Evolutionary conservation across 164 flowering plant genomes (phyloP).

Genomic region (Liriodendron chinense): DNA sequence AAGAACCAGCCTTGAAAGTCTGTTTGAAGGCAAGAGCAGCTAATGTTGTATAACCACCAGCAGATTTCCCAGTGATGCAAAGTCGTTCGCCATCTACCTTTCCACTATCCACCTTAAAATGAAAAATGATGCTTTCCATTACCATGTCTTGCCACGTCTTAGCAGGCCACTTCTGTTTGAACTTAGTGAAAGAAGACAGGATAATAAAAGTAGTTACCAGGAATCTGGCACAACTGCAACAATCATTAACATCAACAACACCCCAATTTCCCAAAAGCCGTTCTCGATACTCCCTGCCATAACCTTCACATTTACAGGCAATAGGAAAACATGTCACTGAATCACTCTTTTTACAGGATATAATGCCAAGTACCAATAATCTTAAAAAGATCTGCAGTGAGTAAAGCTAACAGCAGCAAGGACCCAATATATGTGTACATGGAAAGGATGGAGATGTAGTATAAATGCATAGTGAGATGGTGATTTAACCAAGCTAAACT

Average conservation of each 20-base stretch:
- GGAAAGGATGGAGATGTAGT: background rate
- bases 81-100: conserved; percentile 75
- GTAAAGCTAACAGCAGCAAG: background rate
- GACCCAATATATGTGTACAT: background rate
- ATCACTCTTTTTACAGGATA: background rate
- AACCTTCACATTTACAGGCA: conserved; percentile 54
- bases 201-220: conserved; percentile 46
- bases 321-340: background rate
- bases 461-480: too few species aligned
- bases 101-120: conserved; percentile 69
- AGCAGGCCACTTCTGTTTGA: background rate
- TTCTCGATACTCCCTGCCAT: conserved; percentile 91
- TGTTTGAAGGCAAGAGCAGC: conserved; percentile 92
- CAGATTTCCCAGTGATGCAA: conserved; percentile 90
- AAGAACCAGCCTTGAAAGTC: conserved; percentile 91
- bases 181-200: background rate
- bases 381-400: background rate
- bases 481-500: too few species aligned
- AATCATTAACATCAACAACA: conserved; percentile 91
- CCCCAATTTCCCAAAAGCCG: conserved; percentile 85
- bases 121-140: conserved; percentile 9
- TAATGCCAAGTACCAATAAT: background rate
- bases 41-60: conserved; percentile 95
- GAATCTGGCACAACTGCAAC: conserved; percentile 90
- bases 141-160: background rate